These are phyloP conservation scores for Cryphonectria carpinicola DNA, from an alignment of 2,329 filamentous ascomycete genomes.

Conservation along the genomic window DNA sequence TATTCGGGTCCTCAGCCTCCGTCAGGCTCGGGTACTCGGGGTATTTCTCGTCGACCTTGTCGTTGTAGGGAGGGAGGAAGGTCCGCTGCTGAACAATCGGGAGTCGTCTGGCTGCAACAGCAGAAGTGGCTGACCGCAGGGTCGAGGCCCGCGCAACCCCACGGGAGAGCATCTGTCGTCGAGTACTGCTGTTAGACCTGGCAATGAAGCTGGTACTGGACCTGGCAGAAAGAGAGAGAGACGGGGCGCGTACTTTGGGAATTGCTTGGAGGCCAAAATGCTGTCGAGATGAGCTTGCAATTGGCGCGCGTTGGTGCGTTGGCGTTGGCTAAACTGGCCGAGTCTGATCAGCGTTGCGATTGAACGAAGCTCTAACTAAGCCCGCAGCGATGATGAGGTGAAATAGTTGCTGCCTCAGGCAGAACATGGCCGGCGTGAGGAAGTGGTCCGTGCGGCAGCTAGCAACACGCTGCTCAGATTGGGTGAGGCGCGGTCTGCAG, in stretches of 20 bases:
- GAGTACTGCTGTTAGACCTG: slow-evolving; percentile 6
- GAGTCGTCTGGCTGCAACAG: slow-evolving; percentile 52
- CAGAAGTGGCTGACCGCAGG: slow-evolving; percentile 47
- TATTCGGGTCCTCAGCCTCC: slow-evolving; percentile 64
- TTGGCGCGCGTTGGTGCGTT: slow-evolving; percentile 31
- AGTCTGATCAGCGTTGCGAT: slow-evolving; percentile 4
- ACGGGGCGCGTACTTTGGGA: slow-evolving; percentile 40
- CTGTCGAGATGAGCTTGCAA: slow-evolving; percentile 35
- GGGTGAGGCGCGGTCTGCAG: slow-evolving; percentile 5
- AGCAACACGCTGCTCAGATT: slow-evolving; percentile 14
- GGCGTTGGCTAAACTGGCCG: slow-evolving; percentile 13
- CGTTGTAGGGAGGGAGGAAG: slow-evolving; percentile 56
- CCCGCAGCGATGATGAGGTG: slow-evolving; percentile 13
- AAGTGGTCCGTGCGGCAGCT: slow-evolving; percentile 2
- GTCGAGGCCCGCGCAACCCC: slow-evolving; percentile 58
- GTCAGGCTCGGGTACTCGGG: slow-evolving; percentile 50
- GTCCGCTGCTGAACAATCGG: slow-evolving; percentile 60
- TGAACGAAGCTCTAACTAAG: slow-evolving; percentile 9
- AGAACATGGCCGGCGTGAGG: neutral
- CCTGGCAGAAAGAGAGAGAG: neutral
- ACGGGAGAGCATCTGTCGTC: slow-evolving; percentile 62
- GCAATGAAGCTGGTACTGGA: too few relatives aligned
- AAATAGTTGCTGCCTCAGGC: slow-evolving; percentile 26
- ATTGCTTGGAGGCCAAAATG: slow-evolving; percentile 39
- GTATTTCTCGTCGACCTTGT: slow-evolving; percentile 57